These are phyloP conservation scores for Bipolaris sorokiniana DNA, from an alignment of 2,329 filamentous ascomycete genomes.

Conservation along the genomic window DNA sequence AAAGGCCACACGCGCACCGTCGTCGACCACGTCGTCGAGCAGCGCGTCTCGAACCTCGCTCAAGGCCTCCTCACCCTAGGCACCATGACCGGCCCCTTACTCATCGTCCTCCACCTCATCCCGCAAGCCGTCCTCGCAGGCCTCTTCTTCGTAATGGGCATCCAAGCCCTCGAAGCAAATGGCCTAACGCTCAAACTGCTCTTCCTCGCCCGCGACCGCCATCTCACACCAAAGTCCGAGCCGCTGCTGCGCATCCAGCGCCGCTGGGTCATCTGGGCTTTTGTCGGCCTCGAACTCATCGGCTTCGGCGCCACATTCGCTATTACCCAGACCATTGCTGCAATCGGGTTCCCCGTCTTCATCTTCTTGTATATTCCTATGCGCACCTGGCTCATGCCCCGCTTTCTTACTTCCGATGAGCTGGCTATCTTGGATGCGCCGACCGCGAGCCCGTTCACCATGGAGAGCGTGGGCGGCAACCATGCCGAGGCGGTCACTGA, in stretches of 20 bases:
- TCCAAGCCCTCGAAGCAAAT: conserved; percentile 59
- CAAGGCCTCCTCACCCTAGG: conserved; percentile 62
- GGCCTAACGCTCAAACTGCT: conserved; percentile 60
- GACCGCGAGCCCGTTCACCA: conserved; percentile 61
- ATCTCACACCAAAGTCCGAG: conserved; percentile 57
- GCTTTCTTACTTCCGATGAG: conserved; percentile 58
- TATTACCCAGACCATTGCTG: conserved; percentile 65
- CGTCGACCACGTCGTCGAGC: conserved; percentile 60
- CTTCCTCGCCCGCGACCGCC: conserved; percentile 56
- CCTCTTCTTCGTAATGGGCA: conserved; percentile 65
- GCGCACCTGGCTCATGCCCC: conserved; percentile 57
- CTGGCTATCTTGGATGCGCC: conserved; percentile 59
- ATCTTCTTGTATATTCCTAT: conserved; percentile 64
- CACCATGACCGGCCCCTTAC: conserved; percentile 63
- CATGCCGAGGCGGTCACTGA: conserved; percentile 37
- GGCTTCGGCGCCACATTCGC: conserved; percentile 62
- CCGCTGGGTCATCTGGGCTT: conserved; percentile 55
- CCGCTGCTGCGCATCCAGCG: conserved; percentile 54
- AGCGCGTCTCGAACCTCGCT: conserved; percentile 62
- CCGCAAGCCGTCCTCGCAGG: conserved; percentile 62
- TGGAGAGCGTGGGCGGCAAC: conserved; percentile 60
- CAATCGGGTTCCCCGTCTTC: conserved; percentile 65
- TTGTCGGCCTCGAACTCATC: conserved; percentile 58
- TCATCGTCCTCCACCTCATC: conserved; percentile 61
- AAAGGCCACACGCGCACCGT: conserved; percentile 52